phyloP scores from a whole-genome alignment of 371 early-diverging fungal species.

The Fennellomyces sp. region DNA sequence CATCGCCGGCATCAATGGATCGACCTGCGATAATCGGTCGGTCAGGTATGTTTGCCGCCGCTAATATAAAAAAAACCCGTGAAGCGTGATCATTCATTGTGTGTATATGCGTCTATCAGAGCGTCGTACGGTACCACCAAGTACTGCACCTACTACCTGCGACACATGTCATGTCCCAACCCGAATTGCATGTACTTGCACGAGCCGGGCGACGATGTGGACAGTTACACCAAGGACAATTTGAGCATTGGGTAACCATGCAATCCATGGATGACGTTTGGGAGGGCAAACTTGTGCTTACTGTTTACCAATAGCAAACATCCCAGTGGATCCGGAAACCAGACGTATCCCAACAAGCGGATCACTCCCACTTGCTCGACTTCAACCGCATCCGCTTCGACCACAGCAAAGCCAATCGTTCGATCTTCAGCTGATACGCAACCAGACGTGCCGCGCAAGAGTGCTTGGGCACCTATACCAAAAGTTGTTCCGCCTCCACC shows the following conservation, averaged over 20 bases:
- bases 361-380: constrained; percentile 15
- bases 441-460: constrained; percentile 1
- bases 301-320: constrained; percentile 19
- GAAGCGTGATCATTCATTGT: no score
- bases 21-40: constrained; percentile 80
- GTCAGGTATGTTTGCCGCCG: constrained; percentile 54
- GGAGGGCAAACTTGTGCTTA: not conserved
- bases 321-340: constrained; percentile 16
- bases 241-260: constrained; percentile 58
- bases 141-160: constrained; percentile 86
- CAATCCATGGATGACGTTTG: not conserved
- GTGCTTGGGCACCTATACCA: constrained; percentile 46
- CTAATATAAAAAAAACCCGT: not conserved
- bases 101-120: no score
- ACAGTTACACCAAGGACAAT: constrained; percentile 68
- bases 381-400: not conserved
- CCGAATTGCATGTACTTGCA: constrained; percentile 86
- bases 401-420: constrained; percentile 6
- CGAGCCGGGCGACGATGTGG: constrained; percentile 85
- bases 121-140: constrained; percentile 91
- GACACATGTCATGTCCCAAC: constrained; percentile 79
- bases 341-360: constrained; percentile 37
- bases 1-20: constrained; percentile 91
- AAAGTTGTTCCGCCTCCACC: constrained; percentile 35
- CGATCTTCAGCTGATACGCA: constrained; percentile 7